Evolutionary conservation across 768 basidiomycete species (phyloP), one percentile per base, ranked within the genome.

Genomic region (Stropharia rugosoannulata): DNA sequence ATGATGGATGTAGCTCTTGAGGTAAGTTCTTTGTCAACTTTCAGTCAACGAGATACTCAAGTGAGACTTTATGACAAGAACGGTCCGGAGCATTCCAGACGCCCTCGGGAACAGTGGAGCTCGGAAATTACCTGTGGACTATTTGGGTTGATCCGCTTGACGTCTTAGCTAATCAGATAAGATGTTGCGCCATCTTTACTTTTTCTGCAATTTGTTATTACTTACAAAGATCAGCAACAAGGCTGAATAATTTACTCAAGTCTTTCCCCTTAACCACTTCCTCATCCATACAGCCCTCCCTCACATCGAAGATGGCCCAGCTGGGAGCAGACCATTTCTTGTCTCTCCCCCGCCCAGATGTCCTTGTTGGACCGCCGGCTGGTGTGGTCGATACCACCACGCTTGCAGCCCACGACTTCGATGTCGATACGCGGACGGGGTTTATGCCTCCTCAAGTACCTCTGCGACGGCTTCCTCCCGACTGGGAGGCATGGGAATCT

Each of bases 381-480:
- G 69, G 70, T 19, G 60, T 69, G 22, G 59, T 62, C 12, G 71
- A 72, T 60, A 72, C 70, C 39, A 66, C 68, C 25, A 87, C 89
- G 11, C 81, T 90, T 56, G 87, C 89, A 1, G 86, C 88, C 3
- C 88, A 90, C 61, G 90, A 90, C 75, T 97, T 91, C 76, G 93
- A 96, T 66, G 91, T 97, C 62, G 92, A 93, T 64, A 89, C 87
- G 2, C 77, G 87, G n/a, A 92, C 93, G 0, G 95, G 95, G 0
- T 96, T 97, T 66, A 86, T 96, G 83, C 92, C 94, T 0, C 89
- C 89, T 0, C 78, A 85, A 29, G 78, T 82, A 0, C 92, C 93
- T 0, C 65, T 87, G 0, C 63, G 67, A n/a, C 79, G 86, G 9
- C 76, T 95, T 0, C 80, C 84, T 74, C 77, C 75, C 19, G 68